Evolutionary conservation across 805 yeast species (phyloP).

Genomic region (Schizosaccharomyces osmophilus): DNA sequence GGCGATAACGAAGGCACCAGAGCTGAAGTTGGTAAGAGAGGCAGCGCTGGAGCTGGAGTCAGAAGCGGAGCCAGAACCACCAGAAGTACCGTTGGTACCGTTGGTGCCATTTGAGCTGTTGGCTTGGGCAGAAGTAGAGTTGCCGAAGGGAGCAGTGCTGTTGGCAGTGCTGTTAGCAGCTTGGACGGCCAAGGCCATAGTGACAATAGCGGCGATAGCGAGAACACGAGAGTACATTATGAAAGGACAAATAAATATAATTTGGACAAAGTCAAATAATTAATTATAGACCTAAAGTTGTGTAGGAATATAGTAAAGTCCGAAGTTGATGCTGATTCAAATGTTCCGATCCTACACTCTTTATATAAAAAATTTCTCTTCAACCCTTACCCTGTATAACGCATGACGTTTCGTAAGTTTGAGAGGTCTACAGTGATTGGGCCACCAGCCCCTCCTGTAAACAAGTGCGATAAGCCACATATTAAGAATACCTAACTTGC

Average conservation of each 20-base stretch:
- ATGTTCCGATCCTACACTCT: not conserved
- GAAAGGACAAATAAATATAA: not conserved
- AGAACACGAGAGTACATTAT: not conserved
- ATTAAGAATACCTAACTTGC: not conserved
- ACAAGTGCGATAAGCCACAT: not conserved
- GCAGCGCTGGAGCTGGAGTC: not conserved
- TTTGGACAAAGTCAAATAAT: not conserved
- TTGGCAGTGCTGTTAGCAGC: not conserved
- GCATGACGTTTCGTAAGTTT: not conserved
- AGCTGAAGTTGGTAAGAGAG: not conserved
- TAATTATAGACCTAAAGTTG: not conserved
- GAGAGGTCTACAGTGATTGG: not conserved
- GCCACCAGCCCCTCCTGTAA: not conserved
- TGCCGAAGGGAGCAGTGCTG: not conserved
- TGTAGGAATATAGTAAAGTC: not conserved
- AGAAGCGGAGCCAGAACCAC: not conserved
- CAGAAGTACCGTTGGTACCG: not conserved
- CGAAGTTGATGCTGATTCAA: not conserved
- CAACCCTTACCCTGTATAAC: not conserved
- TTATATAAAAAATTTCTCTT: too few species aligned
- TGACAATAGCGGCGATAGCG: not conserved
- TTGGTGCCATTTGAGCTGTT: not conserved
- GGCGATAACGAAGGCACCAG: slow-evolving; percentile 1
- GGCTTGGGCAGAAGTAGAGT: not conserved
- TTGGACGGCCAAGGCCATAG: slow-evolving; percentile 2